Base-by-base conservation (phyloP, 345 rosid genomes). In the Noccaea caerulescens region DNA sequence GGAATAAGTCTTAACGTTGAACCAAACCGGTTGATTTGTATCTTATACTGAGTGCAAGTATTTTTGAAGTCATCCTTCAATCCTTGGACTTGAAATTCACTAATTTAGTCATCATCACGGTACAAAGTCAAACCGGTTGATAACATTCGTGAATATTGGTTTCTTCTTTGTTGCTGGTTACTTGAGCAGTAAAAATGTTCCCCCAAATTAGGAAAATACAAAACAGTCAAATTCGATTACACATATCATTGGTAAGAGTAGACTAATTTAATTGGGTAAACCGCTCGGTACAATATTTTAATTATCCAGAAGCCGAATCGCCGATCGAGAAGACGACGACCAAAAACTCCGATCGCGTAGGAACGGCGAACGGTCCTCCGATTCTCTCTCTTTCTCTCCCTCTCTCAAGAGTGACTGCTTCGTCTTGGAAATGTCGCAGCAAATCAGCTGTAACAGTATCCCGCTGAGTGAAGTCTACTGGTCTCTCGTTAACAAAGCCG, bases 401-500 rank as follows among this genome's bases (percentile, higher is more conserved):
- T 10, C n/a, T 13, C 45, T 13, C 41, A 43, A 44, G 58, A 43
- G 55, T 68, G 57, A 6, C 8, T 52, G 32, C 38, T 23, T 47
- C 58, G 4, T 66, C 42, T 46, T 27, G 46, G 59, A 76, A 65
- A 84, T 85, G 88, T 79, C 86, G 68, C 86, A 80, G 80, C 84
- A 62, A 65, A 71, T 62, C 72, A 68, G 72, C 63, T 68, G 76
- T 49, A 80, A 65, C 58, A 76, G 45, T 47, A 82, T 93, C 63
- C 92, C 94, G 39, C 91, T 89, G 71, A 91, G 82, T 69, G 98
- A 93, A 82, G 85, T 83, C 43, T 93, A 88, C 63, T 91, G 96
- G 97, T 83, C 98, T 37, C 86, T 93, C 68, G 98, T 91, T 12
- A 93, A 89, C 77, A 88, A 91, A 84, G 96, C 98, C 4, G 98